Base-by-base conservation (phyloP, 1,284 basidiomycete species). In the Ganoderma lingzhi region DNA sequence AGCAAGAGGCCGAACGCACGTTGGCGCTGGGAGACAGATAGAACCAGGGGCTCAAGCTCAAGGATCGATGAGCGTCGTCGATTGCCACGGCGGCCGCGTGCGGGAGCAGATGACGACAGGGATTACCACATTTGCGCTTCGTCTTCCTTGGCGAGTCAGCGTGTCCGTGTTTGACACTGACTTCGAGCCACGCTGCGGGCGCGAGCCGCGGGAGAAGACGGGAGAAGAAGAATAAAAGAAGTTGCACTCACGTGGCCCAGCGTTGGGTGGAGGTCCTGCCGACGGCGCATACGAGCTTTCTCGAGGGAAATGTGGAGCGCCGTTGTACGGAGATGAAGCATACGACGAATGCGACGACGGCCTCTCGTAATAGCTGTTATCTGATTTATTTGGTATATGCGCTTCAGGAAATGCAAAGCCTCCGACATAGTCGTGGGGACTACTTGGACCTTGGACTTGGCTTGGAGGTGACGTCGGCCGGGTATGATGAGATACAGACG, bases 371-470 rank as follows among this genome's bases (percentile, higher is more conserved):
- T 62, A 66, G 32, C 62, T 63, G 51, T 44, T 62, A 37, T 63
- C 67, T 35, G 60, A 53, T 60, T n/a, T 17, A 63, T 51, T 39
- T 9, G 63, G 35, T 12, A 67, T 41, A 23, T 77, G 71, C 14
- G 76, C 75, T 32, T 73, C 71, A 9, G 77, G 77, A 68, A 77
- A 77, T 28, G 68, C 68, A 60, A 75, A 77, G 2, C 72, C 76
- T 6, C 74, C 74, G 32, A 65, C 44, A 23, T 61, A 65, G 37
- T 45, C 60, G 35, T 63, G 56, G n/a, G 17, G 65, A 41, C 19
- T 70, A 58, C 42, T 63, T 64, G 17, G 30, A 0, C 53, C 39
- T 19, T 64, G 63, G 8, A 9, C 37, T 44, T 14, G 41, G 35
- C 9, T 30, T 17, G 70, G 63, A 41, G 69, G 61, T 28, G 65